Evolutionary conservation across 2,329 filamentous ascomycete genomes (phyloP), one percentile per base, ranked within the genome.

Genomic region (Fonsecaea multimorphosa): DNA sequence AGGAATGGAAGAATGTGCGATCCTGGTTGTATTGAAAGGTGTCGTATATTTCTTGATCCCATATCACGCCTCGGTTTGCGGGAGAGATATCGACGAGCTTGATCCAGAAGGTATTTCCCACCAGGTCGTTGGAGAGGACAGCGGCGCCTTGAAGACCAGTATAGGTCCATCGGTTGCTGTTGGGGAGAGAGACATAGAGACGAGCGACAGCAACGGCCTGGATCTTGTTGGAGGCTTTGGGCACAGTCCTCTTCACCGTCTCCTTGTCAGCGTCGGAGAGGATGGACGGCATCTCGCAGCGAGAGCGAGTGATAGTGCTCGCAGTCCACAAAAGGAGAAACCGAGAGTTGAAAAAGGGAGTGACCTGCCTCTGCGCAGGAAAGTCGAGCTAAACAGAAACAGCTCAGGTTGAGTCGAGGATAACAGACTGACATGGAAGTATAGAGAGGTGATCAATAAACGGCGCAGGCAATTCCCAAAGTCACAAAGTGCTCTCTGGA

Each of bases 11-110:
- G 81, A 97, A 99, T 66, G 92, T 94, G 68, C 95, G 89, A 77
- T 99, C 95, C 76, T 97, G 94, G 80, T 97, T 97, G 83, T 98
- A 99, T 69, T 85, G 84, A 84, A 96, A 98, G 58, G 88, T 89
- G 73, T 99, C 94, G 81, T 96, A 99, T 73, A 99, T 92, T 80
- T 99, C 95, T 81, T 98, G 94, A 75, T 97, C 93, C 92, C 92
- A 97, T 74, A 97, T 90, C 58, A 97, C 93, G 64, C 94, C 93
- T 76, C 90, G 87, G 75, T 88, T 89, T 58, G 89, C 83, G 64
- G 92, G 85, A 76, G 93, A 97, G 63, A 99, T 89, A 78, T 99
- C 95, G 58, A 99, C 95, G 81, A 99, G 84, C 83, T 99, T 99
- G 72, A 99, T 83, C 92, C 94, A 99, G 80, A 93, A 96, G 0